Evolutionary conservation across 2,329 filamentous ascomycete genomes (phyloP).

Genomic region (Diaporthe capsici): DNA sequence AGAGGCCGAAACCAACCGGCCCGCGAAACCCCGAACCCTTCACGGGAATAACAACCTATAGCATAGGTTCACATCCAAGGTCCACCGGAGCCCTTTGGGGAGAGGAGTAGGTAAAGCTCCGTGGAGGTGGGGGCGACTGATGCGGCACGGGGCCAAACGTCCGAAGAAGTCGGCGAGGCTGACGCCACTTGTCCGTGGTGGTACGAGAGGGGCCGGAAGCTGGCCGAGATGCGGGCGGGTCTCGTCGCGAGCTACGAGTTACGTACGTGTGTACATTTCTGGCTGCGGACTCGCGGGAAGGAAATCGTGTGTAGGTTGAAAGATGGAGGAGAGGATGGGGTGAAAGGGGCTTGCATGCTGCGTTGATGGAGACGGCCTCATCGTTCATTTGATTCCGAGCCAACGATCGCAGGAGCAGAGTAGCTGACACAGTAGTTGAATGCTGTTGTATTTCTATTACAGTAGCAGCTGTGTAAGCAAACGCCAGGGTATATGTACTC

Average conservation of each 20-base stretch:
- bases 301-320: background rate
- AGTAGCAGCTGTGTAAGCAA: background rate
- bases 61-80: no score
- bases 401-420: background rate
- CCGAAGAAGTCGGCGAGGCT: background rate
- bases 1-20: no score
- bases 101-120: background rate
- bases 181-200: background rate
- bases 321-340: background rate
- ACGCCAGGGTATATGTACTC: slow-evolving; percentile 1
- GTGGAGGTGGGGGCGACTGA: background rate
- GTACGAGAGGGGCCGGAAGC: background rate
- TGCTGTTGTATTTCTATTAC: background rate
- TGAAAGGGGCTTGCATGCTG: background rate
- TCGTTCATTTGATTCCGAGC: no score
- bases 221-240: background rate
- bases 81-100: background rate
- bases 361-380: background rate
- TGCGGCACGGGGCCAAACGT: background rate
- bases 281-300: background rate
- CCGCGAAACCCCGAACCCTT: no score
- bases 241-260: background rate
- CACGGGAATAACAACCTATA: no score
- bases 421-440: background rate
- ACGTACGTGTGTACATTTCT: background rate